A percentile compares a stretch with the other conserved stretches of the same genome.
Evolutionary conservation across 768 basidiomycete species (phyloP).

Genomic region (Tylopilus balloui): DNA sequence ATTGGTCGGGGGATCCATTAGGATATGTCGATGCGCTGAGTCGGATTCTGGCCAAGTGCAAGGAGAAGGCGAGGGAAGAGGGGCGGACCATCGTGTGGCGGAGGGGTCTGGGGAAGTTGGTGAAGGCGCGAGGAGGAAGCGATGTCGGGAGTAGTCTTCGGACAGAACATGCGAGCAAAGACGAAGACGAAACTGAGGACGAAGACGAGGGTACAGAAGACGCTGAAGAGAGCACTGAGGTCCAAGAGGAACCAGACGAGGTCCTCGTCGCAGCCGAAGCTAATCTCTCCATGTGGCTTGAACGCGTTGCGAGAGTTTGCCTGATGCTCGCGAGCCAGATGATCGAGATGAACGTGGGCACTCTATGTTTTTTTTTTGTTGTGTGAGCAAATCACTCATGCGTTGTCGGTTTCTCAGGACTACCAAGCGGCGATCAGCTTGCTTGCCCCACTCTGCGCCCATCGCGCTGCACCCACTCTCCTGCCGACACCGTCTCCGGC

Average conservation of each 20-base stretch:
- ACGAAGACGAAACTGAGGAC: constrained; percentile 11
- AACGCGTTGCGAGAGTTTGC: constrained; percentile 69
- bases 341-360: constrained; percentile 74
- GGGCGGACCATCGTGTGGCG: constrained; percentile 17
- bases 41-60: constrained; percentile 60
- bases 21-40: constrained; percentile 73
- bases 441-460: constrained; percentile 61
- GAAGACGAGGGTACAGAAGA: not conserved
- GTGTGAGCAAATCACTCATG: not conserved
- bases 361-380: not conserved
- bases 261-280: constrained; percentile 27
- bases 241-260: constrained; percentile 8
- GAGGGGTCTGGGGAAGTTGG: not conserved
- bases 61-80: constrained; percentile 41
- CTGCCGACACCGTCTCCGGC: constrained; percentile 40
- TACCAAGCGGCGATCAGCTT: constrained; percentile 62
- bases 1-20: constrained; percentile 80
- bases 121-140: not conserved
- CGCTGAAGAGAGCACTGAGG: not conserved
- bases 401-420: constrained; percentile 43
- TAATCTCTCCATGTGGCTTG: constrained; percentile 71
- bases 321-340: constrained; percentile 79
- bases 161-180: not conserved
- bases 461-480: constrained; percentile 21
- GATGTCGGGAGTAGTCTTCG: not conserved